Evolutionary conservation across 768 basidiomycete genomes (phyloP), one percentile per base, ranked within the genome.

Genomic region (Termitomyces sp.): DNA sequence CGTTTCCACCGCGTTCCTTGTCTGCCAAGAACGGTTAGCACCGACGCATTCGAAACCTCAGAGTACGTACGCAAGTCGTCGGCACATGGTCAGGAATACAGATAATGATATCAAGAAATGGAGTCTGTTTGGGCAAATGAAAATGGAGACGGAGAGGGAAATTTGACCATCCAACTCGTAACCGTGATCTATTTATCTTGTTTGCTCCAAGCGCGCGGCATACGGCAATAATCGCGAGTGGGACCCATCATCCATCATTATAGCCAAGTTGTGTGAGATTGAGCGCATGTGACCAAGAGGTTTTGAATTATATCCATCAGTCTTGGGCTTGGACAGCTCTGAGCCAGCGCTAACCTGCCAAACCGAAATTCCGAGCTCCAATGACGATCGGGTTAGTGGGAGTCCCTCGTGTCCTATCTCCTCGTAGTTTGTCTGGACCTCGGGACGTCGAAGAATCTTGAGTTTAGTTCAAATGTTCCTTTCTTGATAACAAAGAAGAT

Each of bases 1-100:
- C 76, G 79, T 54, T 75, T 72, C 89, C 89, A 91, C 23, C 81
- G 82, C 19, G 89, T 90, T 70, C 89, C 89, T 80, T 89, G 82
- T 58, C 89, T 90, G 34, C 29, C 43, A 29, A 48, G 54, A 41
- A 50, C 23, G 37, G 27, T 21, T 32, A 46, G 51, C 60, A 61
- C 58, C 29, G 46, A 56, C 63, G 27, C 61, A 64, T 46, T 48
- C 40, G 27, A 62, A 27, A 25, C 52, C 27, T 12, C 52, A 38
- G 62, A 43, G 23, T 54, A 81, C 88, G 65, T 74, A 90, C 89
- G 89, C 86, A 70, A 90, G 77, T 71, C 83, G 83, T 76, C 76
- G 82, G 69, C 89, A 91, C 89, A 91, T 91, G 56, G 43, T 66
- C 44, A 25, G 45, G 43, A 55, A 52, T 47, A 54, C 50, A 11